Percentiles rank a stretch among this genome's conserved stretches.
phyloP scores from a whole-genome alignment of 1,139 yeast genomes.

The Diutina mesorugosa region DNA sequence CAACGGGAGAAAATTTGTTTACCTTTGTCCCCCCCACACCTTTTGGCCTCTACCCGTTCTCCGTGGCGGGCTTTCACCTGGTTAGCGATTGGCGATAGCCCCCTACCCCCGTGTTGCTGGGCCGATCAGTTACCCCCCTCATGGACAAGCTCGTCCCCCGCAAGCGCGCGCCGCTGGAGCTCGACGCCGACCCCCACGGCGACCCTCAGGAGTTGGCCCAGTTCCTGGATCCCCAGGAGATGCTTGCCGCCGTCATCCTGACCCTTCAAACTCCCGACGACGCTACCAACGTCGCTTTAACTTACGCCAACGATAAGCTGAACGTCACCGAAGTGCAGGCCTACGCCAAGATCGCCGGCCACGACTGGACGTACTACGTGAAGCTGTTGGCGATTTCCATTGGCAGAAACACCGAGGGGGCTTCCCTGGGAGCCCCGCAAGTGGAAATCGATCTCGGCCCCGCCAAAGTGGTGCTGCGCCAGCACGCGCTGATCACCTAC shows the following conservation, averaged over 20 bases:
- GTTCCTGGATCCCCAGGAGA: slow-evolving; percentile 35
- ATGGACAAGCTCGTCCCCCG: slow-evolving; percentile 1
- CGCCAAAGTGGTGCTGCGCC: slow-evolving; percentile 86
- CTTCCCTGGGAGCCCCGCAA: slow-evolving; percentile 8
- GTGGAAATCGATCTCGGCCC: slow-evolving; percentile 93
- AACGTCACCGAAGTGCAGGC: slow-evolving; percentile 85
- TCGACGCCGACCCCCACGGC: not conserved
- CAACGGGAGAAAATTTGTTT: not conserved
- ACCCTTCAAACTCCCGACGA: slow-evolving; percentile 36
- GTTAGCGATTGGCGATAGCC: not conserved
- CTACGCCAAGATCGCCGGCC: slow-evolving; percentile 91
- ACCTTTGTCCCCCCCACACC: not conserved
- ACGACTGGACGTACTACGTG: slow-evolving; percentile 87
- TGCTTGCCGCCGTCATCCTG: slow-evolving; percentile 40
- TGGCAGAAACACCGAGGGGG: slow-evolving; percentile 71
- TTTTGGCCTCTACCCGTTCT: not conserved
- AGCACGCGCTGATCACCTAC: slow-evolving; percentile 76
- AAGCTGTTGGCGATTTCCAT: slow-evolving; percentile 66
- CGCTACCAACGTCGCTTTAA: slow-evolving; percentile 33
- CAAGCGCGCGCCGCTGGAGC: not conserved
- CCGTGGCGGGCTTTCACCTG: not conserved
- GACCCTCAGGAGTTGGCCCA: not conserved
- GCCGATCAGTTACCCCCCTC: not conserved
- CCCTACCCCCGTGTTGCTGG: not conserved
- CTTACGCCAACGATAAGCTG: slow-evolving; percentile 55